Conservation (phyloP, 2,329 filamentous ascomycete species). For the Sporothrix globosa region DNA sequence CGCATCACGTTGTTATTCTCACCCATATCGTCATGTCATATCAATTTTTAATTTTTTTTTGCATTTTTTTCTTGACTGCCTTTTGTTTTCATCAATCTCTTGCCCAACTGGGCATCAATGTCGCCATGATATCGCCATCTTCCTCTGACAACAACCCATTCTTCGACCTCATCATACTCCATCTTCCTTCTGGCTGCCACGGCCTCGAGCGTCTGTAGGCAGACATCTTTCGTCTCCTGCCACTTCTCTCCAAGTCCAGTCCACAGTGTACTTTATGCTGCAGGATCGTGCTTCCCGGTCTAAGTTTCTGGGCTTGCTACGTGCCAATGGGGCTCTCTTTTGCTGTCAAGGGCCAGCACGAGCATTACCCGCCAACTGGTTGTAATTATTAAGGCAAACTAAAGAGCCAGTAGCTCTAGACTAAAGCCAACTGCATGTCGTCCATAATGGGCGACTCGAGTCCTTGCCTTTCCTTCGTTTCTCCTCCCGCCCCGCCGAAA, state of each 20-base stretch:
- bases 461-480: slow-evolving; percentile 3
- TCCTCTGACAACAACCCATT: not conserved
- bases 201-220: not conserved
- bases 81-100: not conserved
- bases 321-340: too few species aligned
- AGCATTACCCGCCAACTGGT: not conserved
- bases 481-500: slow-evolving; percentile 29
- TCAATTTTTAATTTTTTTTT: not conserved
- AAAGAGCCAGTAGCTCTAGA: slow-evolving; percentile 12
- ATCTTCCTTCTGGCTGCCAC: slow-evolving; percentile 3
- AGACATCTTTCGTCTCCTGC: not conserved
- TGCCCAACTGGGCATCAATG: slow-evolving; percentile 1
- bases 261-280: slow-evolving; percentile 2
- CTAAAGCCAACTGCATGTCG: not conserved
- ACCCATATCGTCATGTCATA: slow-evolving; percentile 28
- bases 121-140: slow-evolving; percentile 14
- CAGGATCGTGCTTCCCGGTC: slow-evolving; percentile 11
- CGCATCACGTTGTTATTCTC: slow-evolving; percentile 29
- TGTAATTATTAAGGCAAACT: not conserved
- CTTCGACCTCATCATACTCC: too few species aligned
- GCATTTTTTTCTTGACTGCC: not conserved
- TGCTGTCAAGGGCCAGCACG: not conserved
- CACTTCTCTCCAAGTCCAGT: not conserved
- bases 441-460: not conserved
- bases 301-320: not conserved